These are phyloP conservation scores for Mucor sp. DNA, from an alignment of 371 early-diverging fungal genomes.

Conservation along the genomic window DNA sequence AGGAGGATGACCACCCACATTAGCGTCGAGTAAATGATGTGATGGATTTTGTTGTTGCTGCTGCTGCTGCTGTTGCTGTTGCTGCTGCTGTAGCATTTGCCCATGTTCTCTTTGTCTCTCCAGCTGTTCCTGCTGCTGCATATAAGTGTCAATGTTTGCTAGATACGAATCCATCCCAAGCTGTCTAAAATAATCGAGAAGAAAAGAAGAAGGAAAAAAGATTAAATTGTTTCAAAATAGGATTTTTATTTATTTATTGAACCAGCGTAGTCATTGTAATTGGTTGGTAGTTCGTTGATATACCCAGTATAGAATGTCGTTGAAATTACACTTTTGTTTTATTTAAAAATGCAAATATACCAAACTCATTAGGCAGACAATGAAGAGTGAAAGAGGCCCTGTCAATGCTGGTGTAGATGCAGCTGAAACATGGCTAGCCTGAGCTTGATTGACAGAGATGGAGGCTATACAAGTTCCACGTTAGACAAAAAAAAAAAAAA, in stretches of 20 bases:
- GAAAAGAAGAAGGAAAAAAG: neutral
- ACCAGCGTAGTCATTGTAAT: neutral
- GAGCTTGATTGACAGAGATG: neutral
- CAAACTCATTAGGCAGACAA: neutral
- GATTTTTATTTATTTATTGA: neutral
- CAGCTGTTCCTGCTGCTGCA: conserved; percentile 14
- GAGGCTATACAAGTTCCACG: neutral
- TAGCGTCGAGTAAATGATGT: neutral
- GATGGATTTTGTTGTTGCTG: neutral
- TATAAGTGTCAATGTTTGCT: conserved; percentile 19
- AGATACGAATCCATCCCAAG: conserved; percentile 21
- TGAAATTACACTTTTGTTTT: neutral
- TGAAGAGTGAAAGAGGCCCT: neutral
- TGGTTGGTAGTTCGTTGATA: too few species aligned
- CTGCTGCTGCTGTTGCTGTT: neutral
- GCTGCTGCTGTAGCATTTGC: neutral
- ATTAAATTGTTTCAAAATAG: neutral
- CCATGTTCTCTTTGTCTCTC: neutral
- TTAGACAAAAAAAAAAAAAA: too few species aligned
- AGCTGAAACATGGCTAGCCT: neutral
- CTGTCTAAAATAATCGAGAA: neutral
- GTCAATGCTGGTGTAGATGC: neutral
- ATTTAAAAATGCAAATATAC: neutral
- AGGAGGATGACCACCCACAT: neutral
- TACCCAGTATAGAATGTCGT: too few species aligned